Conservation (phyloP, 768 basidiomycete genomes). For the Russula dissimulans region DNA sequence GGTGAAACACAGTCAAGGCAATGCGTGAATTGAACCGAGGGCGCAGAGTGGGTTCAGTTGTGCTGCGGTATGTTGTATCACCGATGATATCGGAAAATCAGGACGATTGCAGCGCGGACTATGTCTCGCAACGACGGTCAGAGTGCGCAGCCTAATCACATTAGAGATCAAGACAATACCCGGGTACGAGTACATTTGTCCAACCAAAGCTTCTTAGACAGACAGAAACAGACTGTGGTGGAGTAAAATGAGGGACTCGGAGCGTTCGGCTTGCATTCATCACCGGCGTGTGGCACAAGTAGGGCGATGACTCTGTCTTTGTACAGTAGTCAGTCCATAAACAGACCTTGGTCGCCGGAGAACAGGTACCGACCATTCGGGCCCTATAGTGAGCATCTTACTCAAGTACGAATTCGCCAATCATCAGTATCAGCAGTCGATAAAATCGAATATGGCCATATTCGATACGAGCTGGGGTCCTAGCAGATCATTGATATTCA, state of each 20-base stretch:
- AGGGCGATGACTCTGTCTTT: too few relatives aligned
- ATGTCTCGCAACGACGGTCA: neutral
- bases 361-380: too few relatives aligned
- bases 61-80: neutral
- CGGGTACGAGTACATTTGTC: too few relatives aligned
- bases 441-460: neutral
- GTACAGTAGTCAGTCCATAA: too few relatives aligned
- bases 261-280: too few relatives aligned
- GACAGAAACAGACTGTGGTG: too few relatives aligned
- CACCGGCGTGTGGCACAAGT: too few relatives aligned
- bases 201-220: too few relatives aligned
- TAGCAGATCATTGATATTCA: neutral
- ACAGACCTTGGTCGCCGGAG: too few relatives aligned
- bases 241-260: too few relatives aligned
- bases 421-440: neutral
- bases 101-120: neutral
- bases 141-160: neutral
- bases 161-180: neutral
- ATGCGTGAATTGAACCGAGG: neutral
- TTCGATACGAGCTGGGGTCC: neutral
- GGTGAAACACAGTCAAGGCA: neutral
- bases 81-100: neutral
- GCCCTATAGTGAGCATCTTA: too few relatives aligned
- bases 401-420: too few relatives aligned
- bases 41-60: neutral